These are phyloP conservation scores for Aristolochia californica DNA, from an alignment of 164 flowering plant genomes.

Conservation along the genomic window DNA sequence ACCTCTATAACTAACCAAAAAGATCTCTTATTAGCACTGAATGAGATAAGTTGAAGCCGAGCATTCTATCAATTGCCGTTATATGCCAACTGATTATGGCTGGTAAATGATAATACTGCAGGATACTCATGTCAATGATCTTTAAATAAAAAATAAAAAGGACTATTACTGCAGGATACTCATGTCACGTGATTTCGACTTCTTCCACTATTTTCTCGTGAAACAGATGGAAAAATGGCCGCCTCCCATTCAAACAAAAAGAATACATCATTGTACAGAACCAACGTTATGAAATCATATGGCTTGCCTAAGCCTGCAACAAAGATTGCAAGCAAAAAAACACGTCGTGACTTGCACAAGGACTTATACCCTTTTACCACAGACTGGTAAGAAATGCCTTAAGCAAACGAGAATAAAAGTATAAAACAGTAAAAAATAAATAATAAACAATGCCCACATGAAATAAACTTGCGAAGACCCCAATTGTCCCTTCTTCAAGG, in stretches of 20 bases:
- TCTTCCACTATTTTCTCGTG: no score
- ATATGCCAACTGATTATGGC: no score
- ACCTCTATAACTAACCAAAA: no score
- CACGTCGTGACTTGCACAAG: not conserved
- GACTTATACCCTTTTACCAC: not conserved
- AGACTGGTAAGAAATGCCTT: not conserved
- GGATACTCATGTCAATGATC: no score
- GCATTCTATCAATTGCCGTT: no score
- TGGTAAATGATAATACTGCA: no score
- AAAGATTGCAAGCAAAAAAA: not conserved
- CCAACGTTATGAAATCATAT: not conserved
- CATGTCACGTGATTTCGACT: no score
- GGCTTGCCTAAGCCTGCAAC: not conserved
- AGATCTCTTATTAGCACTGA: no score
- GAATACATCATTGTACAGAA: not conserved
- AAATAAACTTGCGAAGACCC: not conserved
- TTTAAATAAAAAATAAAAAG: no score
- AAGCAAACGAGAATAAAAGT: not conserved
- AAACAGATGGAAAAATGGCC: no score
- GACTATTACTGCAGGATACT: no score
- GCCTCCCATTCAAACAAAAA: not conserved
- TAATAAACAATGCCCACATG: not conserved
- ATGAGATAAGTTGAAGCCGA: no score
- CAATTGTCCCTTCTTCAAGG: not conserved
- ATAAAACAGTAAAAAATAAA: not conserved